A percentile compares a stretch with the other conserved stretches of the same genome.
These are phyloP conservation scores for Nannochloropsis granulata DNA, from an alignment of 108 stramenopile genomes.

Conservation along the genomic window DNA sequence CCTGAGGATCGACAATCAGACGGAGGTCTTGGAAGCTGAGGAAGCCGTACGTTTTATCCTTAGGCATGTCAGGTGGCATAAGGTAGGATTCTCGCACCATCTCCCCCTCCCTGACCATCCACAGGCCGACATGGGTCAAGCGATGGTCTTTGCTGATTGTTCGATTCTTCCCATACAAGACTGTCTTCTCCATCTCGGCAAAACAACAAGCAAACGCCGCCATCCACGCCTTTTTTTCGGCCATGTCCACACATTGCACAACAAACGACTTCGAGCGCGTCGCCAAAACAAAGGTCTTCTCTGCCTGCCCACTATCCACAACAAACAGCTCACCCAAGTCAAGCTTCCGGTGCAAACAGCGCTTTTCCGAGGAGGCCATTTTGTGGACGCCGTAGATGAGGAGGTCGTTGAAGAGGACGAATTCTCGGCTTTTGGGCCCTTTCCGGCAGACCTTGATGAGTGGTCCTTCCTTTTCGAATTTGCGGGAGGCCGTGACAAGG, in stretches of 20 bases:
- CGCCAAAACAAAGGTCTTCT: not conserved
- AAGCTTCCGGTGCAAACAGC: not conserved
- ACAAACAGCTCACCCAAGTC: not conserved
- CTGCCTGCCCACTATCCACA: not conserved
- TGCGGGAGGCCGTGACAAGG: not conserved
- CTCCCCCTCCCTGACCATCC: not conserved
- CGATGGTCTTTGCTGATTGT: not conserved
- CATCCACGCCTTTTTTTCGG: not conserved
- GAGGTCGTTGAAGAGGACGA: slow-evolving; percentile 33
- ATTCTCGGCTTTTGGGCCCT: slow-evolving; percentile 7
- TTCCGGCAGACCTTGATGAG: slow-evolving; percentile 26
- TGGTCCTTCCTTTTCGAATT: slow-evolving; percentile 11
- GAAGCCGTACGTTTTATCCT: not conserved
- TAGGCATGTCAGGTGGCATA: not conserved
- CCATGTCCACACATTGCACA: not conserved
- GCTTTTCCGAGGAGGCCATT: not conserved
- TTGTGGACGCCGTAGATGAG: slow-evolving; percentile 17
- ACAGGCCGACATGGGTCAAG: not conserved
- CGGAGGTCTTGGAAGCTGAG: not conserved
- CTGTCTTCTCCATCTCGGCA: not conserved
- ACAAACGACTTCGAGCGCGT: not conserved
- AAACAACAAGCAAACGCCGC: not conserved
- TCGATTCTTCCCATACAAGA: not conserved
- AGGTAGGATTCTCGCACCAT: not conserved
- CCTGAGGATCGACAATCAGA: not conserved